Conservation (phyloP, 2,329 filamentous ascomycete species). For the Xylaria sp. region DNA sequence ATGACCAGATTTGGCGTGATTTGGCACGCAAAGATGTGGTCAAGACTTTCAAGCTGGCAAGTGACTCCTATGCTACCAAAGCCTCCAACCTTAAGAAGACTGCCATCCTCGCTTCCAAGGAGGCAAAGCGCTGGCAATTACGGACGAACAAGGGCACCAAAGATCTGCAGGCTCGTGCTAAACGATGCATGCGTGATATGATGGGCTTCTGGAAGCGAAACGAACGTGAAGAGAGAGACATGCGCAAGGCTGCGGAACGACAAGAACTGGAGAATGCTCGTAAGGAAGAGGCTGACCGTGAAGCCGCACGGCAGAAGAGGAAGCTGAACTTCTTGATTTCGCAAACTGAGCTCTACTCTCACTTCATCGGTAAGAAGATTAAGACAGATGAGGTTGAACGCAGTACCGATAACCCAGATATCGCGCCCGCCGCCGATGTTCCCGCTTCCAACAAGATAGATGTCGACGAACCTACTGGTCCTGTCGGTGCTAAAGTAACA, state of each 20-base stretch:
- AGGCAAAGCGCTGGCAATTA: conserved; percentile 96
- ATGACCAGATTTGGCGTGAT: conserved; percentile 97
- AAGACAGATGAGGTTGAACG: conserved; percentile 96
- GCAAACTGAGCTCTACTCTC: conserved; percentile 97
- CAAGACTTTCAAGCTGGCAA: conserved; percentile 90
- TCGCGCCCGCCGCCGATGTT: conserved; percentile 65
- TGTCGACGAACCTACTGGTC: conserved; percentile 64
- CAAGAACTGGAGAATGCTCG: conserved; percentile 97
- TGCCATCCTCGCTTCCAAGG: conserved; percentile 94
- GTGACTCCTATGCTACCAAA: conserved; percentile 85
- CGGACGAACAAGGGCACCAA: conserved; percentile 99
- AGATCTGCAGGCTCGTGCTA: conserved; percentile 94
- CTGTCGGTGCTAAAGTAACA: conserved; percentile 77
- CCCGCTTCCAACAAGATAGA: conserved; percentile 57
- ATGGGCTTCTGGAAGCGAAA: conserved; percentile 99
- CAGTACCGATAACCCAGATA: conserved; percentile 84
- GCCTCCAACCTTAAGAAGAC: conserved; percentile 98
- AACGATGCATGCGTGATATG: conserved; percentile 99
- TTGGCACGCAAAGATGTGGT: conserved; percentile 92
- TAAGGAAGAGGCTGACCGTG: conserved; percentile 95
- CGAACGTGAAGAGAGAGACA: conserved; percentile 94
- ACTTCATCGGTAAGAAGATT: conserved; percentile 99
- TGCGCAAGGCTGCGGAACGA: conserved; percentile 92
- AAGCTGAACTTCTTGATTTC: conserved; percentile 99
- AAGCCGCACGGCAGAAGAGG: conserved; percentile 96